Conservation (phyloP, 352 stramenopile genomes). For the Pythium angustatum region DNA sequence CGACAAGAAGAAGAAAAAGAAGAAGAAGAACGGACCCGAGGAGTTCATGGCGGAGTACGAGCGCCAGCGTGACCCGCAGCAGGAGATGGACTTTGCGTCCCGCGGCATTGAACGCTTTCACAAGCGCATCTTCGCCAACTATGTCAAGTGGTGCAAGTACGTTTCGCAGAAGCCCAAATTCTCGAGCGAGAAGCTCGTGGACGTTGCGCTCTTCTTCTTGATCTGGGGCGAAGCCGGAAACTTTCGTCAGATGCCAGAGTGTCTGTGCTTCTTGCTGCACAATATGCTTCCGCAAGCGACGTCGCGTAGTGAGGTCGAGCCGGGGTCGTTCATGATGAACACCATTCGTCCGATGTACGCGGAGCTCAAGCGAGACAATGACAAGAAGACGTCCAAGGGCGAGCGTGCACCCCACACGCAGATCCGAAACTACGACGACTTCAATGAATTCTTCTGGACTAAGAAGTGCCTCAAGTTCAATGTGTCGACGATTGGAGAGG, state of each 20-base stretch:
- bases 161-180: constrained; percentile 79
- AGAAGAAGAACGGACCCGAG: constrained; percentile 30
- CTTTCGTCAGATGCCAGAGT: constrained; percentile 81
- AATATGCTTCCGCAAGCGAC: constrained; percentile 71
- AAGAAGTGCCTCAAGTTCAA: constrained; percentile 88
- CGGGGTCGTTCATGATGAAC: constrained; percentile 63
- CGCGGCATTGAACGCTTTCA: constrained; percentile 82
- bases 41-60: constrained; percentile 32
- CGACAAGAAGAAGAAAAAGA: constrained; percentile 31
- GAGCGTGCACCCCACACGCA: constrained; percentile 66
- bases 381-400: constrained; percentile 87
- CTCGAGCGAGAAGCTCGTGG: constrained; percentile 72
- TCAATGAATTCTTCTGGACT: constrained; percentile 90
- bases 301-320: constrained; percentile 58
- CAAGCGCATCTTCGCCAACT: constrained; percentile 78
- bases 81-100: constrained; percentile 70
- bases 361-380: constrained; percentile 84
- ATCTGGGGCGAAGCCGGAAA: constrained; percentile 87
- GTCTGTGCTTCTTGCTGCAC: constrained; percentile 80
- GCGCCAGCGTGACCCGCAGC: constrained; percentile 52
- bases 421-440: constrained; percentile 89
- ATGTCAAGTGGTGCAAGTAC: constrained; percentile 90
- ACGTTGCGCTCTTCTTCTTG: constrained; percentile 83
- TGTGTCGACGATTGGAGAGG: constrained; percentile 57
- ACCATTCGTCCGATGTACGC: constrained; percentile 85